Conservation (phyloP, 441 rosid genomes). For the Pelargonium australe region DNA sequence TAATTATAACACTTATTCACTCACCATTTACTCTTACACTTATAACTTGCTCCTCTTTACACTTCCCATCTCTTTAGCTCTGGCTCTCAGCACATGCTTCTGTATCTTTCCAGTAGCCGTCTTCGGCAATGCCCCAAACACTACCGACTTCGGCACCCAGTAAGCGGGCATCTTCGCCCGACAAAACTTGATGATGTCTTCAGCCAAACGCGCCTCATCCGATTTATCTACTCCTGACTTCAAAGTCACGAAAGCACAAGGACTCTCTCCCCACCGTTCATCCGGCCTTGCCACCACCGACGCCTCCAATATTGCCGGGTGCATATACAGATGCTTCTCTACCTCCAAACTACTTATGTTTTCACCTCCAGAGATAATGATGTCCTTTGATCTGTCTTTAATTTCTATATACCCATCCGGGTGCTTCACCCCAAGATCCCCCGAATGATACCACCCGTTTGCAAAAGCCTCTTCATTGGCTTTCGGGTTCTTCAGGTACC, state of each 20-base stretch:
- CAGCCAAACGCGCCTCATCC: constrained; percentile 33
- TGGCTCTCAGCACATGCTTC: constrained; percentile 68
- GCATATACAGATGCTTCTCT: constrained; percentile 57
- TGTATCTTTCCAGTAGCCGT: constrained; percentile 90
- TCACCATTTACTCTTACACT: not conserved
- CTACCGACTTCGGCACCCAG: constrained; percentile 82
- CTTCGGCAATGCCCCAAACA: constrained; percentile 77
- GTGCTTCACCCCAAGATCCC: constrained; percentile 81
- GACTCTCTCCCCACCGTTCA: constrained; percentile 82
- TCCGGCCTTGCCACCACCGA: constrained; percentile 83
- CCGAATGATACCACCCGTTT: constrained; percentile 83
- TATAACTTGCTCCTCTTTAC: constrained; percentile 56
- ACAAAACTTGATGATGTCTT: constrained; percentile 61
- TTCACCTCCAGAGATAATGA: constrained; percentile 88
- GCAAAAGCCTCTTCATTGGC: constrained; percentile 73
- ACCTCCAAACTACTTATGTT: constrained; percentile 86
- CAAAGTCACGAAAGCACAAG: constrained; percentile 75
- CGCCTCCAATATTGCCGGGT: constrained; percentile 71
- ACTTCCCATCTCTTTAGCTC: constrained; percentile 73
- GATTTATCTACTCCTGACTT: constrained; percentile 45
- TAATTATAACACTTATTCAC: too few relatives aligned
- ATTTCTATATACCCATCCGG: constrained; percentile 80
- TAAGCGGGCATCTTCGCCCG: constrained; percentile 65
- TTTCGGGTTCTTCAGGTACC: constrained; percentile 77
- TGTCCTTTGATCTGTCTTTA: constrained; percentile 83